These are phyloP conservation scores for Talaromyces thailandensis DNA, from an alignment of 495 filamentous ascomycete genomes.

Conservation along the genomic window DNA sequence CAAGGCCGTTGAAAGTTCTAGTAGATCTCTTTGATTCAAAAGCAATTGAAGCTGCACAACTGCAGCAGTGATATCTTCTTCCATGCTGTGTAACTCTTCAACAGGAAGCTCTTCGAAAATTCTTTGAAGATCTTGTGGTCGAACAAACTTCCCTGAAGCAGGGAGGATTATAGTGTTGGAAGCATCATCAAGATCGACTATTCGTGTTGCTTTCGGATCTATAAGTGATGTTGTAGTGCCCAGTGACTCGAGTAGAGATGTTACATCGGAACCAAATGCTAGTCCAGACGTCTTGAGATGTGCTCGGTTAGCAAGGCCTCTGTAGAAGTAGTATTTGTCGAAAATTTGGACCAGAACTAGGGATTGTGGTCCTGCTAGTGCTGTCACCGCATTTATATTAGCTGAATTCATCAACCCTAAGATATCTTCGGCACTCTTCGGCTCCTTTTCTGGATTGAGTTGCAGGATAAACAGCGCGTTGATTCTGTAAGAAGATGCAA, in stretches of 20 bases:
- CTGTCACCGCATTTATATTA: constrained; percentile 7
- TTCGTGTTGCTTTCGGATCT: background rate
- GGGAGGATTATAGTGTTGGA: constrained; percentile 4
- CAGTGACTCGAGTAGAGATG: constrained; percentile 1
- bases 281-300: constrained; percentile 1
- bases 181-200: background rate
- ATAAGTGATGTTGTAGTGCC: background rate
- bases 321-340: constrained; percentile 5
- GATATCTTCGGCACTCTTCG: background rate
- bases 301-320: constrained; percentile 5
- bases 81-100: background rate
- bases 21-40: constrained; percentile 3
- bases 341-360: constrained; percentile 4
- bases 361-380: constrained; percentile 6
- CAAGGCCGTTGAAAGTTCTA: constrained; percentile 1
- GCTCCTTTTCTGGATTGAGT: constrained; percentile 9
- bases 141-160: background rate
- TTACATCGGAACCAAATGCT: constrained; percentile 4
- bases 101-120: constrained; percentile 5
- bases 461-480: constrained; percentile 18
- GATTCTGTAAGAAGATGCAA: constrained; percentile 13
- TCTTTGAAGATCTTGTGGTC: background rate
- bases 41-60: constrained; percentile 1
- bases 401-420: constrained; percentile 1
- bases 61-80: constrained; percentile 4